phyloP scores from a whole-genome alignment of 2,329 filamentous ascomycete genomes.

The Arthrobotrys pseudoclavata region DNA sequence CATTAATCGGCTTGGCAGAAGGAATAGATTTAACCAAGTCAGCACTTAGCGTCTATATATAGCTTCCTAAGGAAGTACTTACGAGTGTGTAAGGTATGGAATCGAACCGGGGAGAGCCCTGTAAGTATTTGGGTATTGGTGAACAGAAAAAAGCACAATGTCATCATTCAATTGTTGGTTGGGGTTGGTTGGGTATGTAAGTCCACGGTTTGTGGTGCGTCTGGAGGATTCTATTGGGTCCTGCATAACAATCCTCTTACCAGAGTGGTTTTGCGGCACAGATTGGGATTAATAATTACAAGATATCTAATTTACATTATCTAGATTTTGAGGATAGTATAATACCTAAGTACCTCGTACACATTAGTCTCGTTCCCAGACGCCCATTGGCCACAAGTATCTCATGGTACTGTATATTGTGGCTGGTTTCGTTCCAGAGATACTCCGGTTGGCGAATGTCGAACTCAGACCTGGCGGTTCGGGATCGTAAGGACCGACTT shows the following conservation, averaged over 20 bases:
- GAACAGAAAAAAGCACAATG: constrained; percentile 16
- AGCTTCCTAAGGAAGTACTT: neutral
- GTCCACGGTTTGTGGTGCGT: constrained; percentile 39
- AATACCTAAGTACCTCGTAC: no score
- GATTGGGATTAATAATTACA: no score
- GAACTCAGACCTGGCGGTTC: no score
- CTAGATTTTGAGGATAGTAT: no score
- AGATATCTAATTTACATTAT: no score
- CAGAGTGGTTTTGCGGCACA: neutral
- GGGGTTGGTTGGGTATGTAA: neutral
- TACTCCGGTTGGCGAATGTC: constrained; percentile 5
- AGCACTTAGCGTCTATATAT: neutral
- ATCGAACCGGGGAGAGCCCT: neutral
- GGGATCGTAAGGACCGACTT: neutral
- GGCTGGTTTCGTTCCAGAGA: constrained; percentile 21
- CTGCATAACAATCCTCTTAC: neutral
- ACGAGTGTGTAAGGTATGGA: neutral
- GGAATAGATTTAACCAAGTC: no score
- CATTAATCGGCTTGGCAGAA: neutral
- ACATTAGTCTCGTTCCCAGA: no score
- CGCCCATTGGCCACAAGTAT: no score
- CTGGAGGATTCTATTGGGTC: constrained; percentile 35
- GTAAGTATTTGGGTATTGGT: neutral
- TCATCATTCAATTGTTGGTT: constrained; percentile 24
- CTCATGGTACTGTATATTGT: neutral